Conservation (phyloP, 225 moss, liverwort and hornwort species). For the Neckera pumila region DNA sequence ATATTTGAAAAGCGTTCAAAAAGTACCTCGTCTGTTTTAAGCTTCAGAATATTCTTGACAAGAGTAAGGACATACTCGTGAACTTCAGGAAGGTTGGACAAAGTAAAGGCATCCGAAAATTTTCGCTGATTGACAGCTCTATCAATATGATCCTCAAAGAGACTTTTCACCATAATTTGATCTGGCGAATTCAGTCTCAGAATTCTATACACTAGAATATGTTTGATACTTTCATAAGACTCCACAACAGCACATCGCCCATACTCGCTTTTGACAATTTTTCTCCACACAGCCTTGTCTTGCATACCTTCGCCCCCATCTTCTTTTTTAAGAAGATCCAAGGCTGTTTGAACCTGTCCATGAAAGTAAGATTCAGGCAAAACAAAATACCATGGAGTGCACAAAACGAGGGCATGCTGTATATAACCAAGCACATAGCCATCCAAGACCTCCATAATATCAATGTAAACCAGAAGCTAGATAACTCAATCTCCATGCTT, state of each 20-base stretch:
- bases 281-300: conserved; percentile 69
- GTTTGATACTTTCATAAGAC: conserved; percentile 71
- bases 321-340: conserved; percentile 41
- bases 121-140: conserved; percentile 24
- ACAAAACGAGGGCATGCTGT: background rate
- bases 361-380: background rate
- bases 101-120: conserved; percentile 43
- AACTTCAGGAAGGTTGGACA: conserved; percentile 44
- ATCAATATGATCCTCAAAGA: conserved; percentile 72
- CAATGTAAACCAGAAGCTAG: background rate
- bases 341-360: conserved; percentile 65
- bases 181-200: conserved; percentile 42
- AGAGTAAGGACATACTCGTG: conserved; percentile 48
- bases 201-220: conserved; percentile 43
- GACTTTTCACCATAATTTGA: conserved; percentile 28
- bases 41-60: conserved; percentile 36
- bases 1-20: background rate
- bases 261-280: conserved; percentile 65
- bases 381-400: background rate
- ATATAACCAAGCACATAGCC: background rate
- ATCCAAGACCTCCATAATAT: background rate
- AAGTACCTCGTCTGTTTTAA: conserved; percentile 14
- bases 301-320: background rate
- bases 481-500: background rate
- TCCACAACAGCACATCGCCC: conserved; percentile 86